A percentile compares a stretch with the other conserved stretches of the same genome.
phyloP scores from a whole-genome alignment of 306 rosid genomes.

The Medicago ruthenica region DNA sequence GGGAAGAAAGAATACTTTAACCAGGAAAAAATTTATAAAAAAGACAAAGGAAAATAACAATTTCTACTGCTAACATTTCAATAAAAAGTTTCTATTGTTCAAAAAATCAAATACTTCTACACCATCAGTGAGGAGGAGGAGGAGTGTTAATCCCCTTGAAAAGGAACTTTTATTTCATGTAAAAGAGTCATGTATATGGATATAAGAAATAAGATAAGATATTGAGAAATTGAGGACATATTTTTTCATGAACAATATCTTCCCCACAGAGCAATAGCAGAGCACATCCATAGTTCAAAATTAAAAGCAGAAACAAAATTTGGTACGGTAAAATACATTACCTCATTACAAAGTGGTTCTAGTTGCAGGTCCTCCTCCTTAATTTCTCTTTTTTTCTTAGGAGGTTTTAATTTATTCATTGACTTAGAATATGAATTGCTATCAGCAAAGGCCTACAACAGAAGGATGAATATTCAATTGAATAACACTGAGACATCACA shows the following conservation, averaged over 20 bases:
- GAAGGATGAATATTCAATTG: constrained; percentile 35
- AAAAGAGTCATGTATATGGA: neutral
- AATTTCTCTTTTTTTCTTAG: constrained; percentile 62
- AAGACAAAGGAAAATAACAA: neutral
- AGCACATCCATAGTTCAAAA: constrained; percentile 16
- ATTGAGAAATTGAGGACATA: neutral
- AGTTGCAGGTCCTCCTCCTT: constrained; percentile 66
- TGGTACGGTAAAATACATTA: constrained; percentile 38
- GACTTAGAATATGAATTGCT: constrained; percentile 39
- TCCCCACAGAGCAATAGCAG: neutral
- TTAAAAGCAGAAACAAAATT: constrained; percentile 1
- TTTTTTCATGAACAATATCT: constrained; percentile 19
- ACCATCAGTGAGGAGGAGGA: neutral
- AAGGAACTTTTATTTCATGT: neutral
- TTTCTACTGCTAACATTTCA: neutral
- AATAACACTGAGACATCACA: constrained; percentile 23
- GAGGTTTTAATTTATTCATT: constrained; percentile 12
- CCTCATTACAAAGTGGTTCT: constrained; percentile 91
- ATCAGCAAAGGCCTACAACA: constrained; percentile 70
- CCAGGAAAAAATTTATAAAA: neutral
- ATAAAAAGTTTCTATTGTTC: neutral
- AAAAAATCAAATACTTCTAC: constrained; percentile 14
- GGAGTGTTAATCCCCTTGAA: neutral
- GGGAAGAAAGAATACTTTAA: neutral
- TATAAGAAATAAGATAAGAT: neutral